These are phyloP conservation scores for Oryza punctata DNA, from an alignment of 176 grass and related monocot species.

Conservation along the genomic window DNA sequence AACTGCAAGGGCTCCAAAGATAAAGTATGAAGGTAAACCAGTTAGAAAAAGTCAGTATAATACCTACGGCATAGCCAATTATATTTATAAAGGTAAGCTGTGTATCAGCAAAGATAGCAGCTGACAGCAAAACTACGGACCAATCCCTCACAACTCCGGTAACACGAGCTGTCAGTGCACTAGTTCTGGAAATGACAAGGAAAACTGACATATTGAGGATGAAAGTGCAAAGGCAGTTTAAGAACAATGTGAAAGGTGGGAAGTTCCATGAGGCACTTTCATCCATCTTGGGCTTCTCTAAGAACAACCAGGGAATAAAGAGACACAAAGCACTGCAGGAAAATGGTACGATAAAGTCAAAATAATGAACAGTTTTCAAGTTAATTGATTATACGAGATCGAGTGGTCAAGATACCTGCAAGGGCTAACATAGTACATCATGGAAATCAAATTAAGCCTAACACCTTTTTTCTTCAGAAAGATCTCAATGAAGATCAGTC, in stretches of 20 bases:
- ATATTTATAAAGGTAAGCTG: conserved; percentile 90
- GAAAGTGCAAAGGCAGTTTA: conserved; percentile 97
- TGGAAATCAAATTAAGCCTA: conserved; percentile 87
- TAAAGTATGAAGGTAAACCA: conserved; percentile 1
- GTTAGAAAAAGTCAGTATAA: conserved; percentile 26
- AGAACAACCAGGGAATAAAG: conserved; percentile 96
- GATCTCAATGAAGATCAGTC: conserved; percentile 97
- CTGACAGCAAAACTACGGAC: conserved; percentile 86
- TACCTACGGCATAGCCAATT: conserved; percentile 99
- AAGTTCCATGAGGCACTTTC: conserved; percentile 83
- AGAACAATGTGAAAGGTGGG: conserved; percentile 77
- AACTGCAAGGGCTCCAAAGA: background rate
- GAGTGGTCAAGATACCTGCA: conserved; percentile 71
- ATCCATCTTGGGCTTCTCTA: conserved; percentile 99
- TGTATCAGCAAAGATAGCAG: conserved; percentile 93
- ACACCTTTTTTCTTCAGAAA: conserved; percentile 99
- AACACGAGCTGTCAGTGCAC: conserved; percentile 93
- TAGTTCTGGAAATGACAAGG: conserved; percentile 95
- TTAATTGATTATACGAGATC: conserved; percentile 14
- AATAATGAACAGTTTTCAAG: background rate
- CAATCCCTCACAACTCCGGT: conserved; percentile 98
- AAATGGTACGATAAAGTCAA: conserved; percentile 28
- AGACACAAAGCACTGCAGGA: conserved; percentile 86
- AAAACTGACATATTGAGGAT: conserved; percentile 95
- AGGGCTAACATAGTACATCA: conserved; percentile 99